A percentile compares a stretch with the other conserved stretches of the same genome.
Conservation (phyloP, 1,139 yeast species). For the Saccharomycopsis hybrid region DNA sequence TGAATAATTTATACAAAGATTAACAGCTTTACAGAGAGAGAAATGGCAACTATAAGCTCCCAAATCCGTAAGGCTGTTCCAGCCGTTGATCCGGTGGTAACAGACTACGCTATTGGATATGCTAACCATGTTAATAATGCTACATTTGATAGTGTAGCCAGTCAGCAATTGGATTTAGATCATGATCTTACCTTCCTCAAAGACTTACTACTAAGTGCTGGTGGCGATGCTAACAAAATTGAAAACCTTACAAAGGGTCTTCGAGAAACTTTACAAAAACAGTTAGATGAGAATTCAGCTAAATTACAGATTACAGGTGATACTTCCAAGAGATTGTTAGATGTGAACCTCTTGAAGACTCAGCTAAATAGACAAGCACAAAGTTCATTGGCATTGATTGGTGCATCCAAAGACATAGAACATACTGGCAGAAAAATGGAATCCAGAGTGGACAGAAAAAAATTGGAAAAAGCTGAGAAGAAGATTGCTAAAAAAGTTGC, state of each 20-base stretch:
- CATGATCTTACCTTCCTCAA: slow-evolving; percentile 62
- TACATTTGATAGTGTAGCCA: slow-evolving; percentile 76
- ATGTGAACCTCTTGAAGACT: slow-evolving; percentile 57
- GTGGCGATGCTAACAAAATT: slow-evolving; percentile 60
- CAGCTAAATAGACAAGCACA: slow-evolving; percentile 61
- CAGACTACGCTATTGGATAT: slow-evolving; percentile 89
- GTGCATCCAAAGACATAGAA: slow-evolving; percentile 78
- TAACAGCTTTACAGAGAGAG: no score
- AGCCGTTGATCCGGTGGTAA: slow-evolving; percentile 79
- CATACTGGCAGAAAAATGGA: slow-evolving; percentile 90
- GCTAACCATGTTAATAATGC: slow-evolving; percentile 68
- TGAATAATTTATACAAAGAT: no score
- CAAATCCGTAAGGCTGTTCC: slow-evolving; percentile 90
- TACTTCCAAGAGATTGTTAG: slow-evolving; percentile 74
- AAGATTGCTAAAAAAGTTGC: slow-evolving; percentile 96
- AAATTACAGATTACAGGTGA: slow-evolving; percentile 66
- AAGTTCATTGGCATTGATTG: slow-evolving; percentile 62
- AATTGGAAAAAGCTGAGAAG: slow-evolving; percentile 93
- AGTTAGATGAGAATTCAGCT: slow-evolving; percentile 64
- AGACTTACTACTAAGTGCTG: slow-evolving; percentile 67
- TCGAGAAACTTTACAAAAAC: slow-evolving; percentile 42
- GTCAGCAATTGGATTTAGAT: slow-evolving; percentile 62
- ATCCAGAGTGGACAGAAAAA: slow-evolving; percentile 91
- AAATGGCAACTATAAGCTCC: slow-evolving; percentile 21
- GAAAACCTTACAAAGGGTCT: slow-evolving; percentile 41